Conservation (phyloP, 164 flowering plant species). For the Macadamia integrifolia region DNA sequence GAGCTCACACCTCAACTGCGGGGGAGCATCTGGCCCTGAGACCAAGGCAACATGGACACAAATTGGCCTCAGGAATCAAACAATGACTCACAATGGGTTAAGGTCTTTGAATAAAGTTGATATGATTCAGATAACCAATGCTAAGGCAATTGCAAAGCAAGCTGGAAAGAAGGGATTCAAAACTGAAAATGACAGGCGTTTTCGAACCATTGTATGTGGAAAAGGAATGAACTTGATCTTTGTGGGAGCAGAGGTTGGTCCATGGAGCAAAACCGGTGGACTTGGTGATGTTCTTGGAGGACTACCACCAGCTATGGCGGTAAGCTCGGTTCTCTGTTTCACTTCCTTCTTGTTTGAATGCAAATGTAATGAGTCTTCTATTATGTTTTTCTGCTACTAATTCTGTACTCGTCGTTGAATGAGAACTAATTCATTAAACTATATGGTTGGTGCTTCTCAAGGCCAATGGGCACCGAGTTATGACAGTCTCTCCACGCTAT, state of each 20-base stretch:
- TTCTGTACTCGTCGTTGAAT: neutral
- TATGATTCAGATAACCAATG: constrained; percentile 16
- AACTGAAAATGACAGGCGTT: constrained; percentile 7
- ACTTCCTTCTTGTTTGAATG: neutral
- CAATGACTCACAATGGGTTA: constrained; percentile 37
- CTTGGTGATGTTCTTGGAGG: constrained; percentile 88
- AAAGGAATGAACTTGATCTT: constrained; percentile 48
- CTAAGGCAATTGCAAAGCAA: constrained; percentile 8
- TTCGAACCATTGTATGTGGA: constrained; percentile 36
- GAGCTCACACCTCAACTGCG: constrained; percentile 18
- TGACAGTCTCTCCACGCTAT: constrained; percentile 87
- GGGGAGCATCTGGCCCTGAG: constrained; percentile 26
- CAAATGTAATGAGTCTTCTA: neutral
- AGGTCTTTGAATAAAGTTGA: constrained; percentile 29
- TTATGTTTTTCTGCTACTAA: neutral
- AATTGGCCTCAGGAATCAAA: constrained; percentile 30
- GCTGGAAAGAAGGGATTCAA: constrained; percentile 1
- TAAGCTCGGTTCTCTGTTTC: constrained; percentile 16
- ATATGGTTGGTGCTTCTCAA: constrained; percentile 20
- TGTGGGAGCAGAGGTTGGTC: constrained; percentile 58
- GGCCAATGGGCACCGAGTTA: constrained; percentile 92
- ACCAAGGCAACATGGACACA: constrained; percentile 24
- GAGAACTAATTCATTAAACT: constrained; percentile 1
- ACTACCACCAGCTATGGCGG: constrained; percentile 74
- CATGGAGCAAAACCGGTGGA: constrained; percentile 91